Evolutionary conservation across 805 yeast genomes (phyloP).

Genomic region (Pachysolen tannophilus): DNA sequence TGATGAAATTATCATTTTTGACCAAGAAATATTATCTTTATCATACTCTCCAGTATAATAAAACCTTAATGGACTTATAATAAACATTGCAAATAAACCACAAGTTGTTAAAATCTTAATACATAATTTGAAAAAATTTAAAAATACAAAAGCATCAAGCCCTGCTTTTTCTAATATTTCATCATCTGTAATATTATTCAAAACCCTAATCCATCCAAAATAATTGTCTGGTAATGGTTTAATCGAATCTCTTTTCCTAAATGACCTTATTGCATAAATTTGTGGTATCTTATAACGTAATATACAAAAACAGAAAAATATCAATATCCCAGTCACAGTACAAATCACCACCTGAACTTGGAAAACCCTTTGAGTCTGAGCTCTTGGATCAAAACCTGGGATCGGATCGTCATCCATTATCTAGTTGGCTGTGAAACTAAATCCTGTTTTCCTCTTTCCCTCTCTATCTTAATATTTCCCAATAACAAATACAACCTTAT

Average conservation of each 20-base stretch:
- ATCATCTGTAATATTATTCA: constrained; percentile 37
- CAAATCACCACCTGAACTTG: constrained; percentile 46
- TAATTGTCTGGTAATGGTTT: constrained; percentile 36
- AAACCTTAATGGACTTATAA: constrained; percentile 48
- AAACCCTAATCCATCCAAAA: constrained; percentile 46
- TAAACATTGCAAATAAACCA: constrained; percentile 36
- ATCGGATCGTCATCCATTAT: constrained; percentile 22
- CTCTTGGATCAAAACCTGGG: constrained; percentile 32
- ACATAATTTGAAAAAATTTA: constrained; percentile 51
- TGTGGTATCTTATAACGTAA: constrained; percentile 48
- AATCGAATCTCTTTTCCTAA: constrained; percentile 28
- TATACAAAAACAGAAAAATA: constrained; percentile 42
- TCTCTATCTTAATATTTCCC: too few species aligned
- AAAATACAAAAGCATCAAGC: constrained; percentile 48
- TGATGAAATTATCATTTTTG: too few species aligned
- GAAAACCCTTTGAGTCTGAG: constrained; percentile 46
- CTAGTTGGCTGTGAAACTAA: too few species aligned
- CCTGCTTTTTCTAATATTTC: constrained; percentile 52
- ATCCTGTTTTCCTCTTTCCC: too few species aligned
- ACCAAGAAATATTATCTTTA: too few species aligned
- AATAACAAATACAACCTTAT: too few species aligned
- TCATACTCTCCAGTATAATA: constrained; percentile 42
- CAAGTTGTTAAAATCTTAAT: constrained; percentile 36
- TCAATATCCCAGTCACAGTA: constrained; percentile 33
- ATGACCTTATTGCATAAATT: constrained; percentile 47